Evolutionary conservation across 1,139 yeast species (phyloP).

Genomic region (Candida sanyaensis): DNA sequence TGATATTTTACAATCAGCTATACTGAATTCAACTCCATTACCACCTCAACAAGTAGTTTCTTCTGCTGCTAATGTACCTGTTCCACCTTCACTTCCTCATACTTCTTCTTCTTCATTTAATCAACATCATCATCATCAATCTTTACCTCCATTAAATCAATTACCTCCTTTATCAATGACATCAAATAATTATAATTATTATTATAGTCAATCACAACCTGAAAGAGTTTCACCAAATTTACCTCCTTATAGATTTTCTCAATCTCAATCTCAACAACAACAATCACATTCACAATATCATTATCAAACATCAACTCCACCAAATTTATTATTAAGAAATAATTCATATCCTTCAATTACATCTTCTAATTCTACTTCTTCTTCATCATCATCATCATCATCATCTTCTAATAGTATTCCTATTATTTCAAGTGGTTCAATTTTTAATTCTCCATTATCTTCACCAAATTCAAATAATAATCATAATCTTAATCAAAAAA

Average conservation of each 20-base stretch:
- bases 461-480: neutral
- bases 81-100: slow-evolving; percentile 3
- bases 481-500: slow-evolving; percentile 13
- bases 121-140: neutral
- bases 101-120: neutral
- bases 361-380: slow-evolving; percentile 3
- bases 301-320: slow-evolving; percentile 5
- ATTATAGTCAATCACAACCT: slow-evolving; percentile 6
- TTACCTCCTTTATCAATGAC: slow-evolving; percentile 4
- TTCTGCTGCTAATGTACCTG: too few relatives aligned
- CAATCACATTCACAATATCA: slow-evolving; percentile 7
- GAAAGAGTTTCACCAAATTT: slow-evolving; percentile 6
- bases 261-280: neutral
- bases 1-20: slow-evolving; percentile 23
- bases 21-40: too few relatives aligned
- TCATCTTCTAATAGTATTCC: neutral
- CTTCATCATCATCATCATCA: slow-evolving; percentile 4
- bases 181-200: slow-evolving; percentile 4
- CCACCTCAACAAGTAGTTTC: too few relatives aligned
- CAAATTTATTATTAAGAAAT: neutral
- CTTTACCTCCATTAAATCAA: slow-evolving; percentile 9
- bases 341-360: slow-evolving; percentile 4
- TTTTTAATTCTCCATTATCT: slow-evolving; percentile 4
- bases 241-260: slow-evolving; percentile 1
- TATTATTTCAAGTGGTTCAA: neutral